Base-by-base conservation (phyloP, 139 green algal genomes). In the Nannochloris sp. region DNA sequence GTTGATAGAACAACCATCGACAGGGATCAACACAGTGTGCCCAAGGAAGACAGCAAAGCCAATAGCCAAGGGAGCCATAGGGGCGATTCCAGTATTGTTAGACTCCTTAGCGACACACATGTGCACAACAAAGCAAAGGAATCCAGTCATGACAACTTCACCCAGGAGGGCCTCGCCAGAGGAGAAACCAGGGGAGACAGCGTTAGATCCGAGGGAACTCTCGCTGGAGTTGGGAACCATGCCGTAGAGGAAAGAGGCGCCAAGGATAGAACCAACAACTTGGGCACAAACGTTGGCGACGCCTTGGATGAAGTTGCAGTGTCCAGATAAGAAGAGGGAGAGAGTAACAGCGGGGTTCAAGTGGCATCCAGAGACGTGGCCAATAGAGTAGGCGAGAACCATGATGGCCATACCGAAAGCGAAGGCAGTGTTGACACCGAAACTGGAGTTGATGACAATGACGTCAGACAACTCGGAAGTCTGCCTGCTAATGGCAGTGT, bases 1-100 rank as follows among this genome's bases (percentile, higher is more conserved):
- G 68, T 82, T 83, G 63, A 83, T 78, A 46, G 60, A 71, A 46
- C 66, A 76, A 19, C 65, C 70, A 62, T 76, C 70, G 23, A 76
- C 71, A 6, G 70, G 63, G 27, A 72, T 39, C 35, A 72, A 38
- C 25, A 72, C 66, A 6, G 70, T 62, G 38, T 77, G 70, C 31
- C 61, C 70, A 46, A 54, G 68, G 33, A 72, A 77, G 6, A 77
- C 70, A 6, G 70, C 70, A 62, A 77, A 77, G 30, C 70, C 69
- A 27, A 77, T 77, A 27, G 70, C 70, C 33, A 77, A 30, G 8
- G 70, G 70, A 12, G 71, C 71, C 24, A 65, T 33, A 27, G 29
- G 34, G 13, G 39, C 31, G 25, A 45, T 34, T 19, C 35, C 29
- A 30, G 31, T 48, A 46, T 63, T 69, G 24, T 59, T 64, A 9